Conservation (phyloP, 768 basidiomycete genomes). For the Trametes cubensis region DNA sequence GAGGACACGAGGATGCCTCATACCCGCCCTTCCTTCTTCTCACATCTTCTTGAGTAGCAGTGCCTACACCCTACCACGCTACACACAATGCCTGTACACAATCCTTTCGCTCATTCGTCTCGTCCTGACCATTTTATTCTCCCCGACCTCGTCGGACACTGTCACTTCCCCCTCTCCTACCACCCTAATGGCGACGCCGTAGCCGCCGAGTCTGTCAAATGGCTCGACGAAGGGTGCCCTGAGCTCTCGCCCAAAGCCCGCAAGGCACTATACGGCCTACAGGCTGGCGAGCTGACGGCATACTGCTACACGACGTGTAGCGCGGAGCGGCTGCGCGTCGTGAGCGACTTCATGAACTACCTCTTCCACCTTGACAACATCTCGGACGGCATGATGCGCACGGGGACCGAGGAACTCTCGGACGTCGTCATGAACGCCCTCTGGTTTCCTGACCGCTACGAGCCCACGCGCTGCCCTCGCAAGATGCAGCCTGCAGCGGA, state of each 20-base stretch:
- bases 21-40: not conserved
- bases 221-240: constrained; percentile 61
- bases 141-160: constrained; percentile 76
- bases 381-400: constrained; percentile 73
- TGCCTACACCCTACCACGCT: not conserved
- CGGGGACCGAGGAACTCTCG: constrained; percentile 57
- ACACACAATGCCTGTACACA: not conserved
- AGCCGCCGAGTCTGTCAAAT: constrained; percentile 60
- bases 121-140: constrained; percentile 36
- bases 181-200: constrained; percentile 61
- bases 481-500: constrained; percentile 31
- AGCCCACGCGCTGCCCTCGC: constrained; percentile 32
- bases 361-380: constrained; percentile 78
- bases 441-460: constrained; percentile 61
- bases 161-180: constrained; percentile 54
- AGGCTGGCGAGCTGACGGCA: constrained; percentile 65
- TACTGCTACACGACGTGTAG: constrained; percentile 62
- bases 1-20: not conserved
- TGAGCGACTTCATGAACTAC: constrained; percentile 74
- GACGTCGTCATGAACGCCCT: constrained; percentile 71
- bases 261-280: constrained; percentile 62
- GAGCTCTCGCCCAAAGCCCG: constrained; percentile 56
- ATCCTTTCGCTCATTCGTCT: not conserved
- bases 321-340: constrained; percentile 61
- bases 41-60: not conserved